Conservation (phyloP, 164 flowering plant species). For the Euptelea pleiosperma region DNA sequence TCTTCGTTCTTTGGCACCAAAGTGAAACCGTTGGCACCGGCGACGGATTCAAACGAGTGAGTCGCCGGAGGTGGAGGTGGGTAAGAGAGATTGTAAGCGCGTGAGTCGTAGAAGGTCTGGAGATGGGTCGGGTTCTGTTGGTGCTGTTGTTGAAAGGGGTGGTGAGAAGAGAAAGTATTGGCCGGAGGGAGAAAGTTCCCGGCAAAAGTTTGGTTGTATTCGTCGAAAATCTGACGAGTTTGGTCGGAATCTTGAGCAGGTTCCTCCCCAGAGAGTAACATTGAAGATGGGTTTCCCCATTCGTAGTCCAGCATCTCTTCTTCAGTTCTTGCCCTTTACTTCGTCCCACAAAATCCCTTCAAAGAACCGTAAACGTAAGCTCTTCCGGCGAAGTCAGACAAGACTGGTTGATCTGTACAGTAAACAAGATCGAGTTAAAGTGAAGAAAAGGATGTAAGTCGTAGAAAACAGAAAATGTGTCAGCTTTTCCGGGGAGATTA, state of each 20-base stretch:
- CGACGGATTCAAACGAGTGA: constrained; percentile 20
- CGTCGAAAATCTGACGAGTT: constrained; percentile 40
- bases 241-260: constrained; percentile 27
- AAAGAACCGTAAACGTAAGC: neutral
- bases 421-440: neutral
- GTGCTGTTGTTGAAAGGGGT: constrained; percentile 17
- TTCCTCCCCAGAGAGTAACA: constrained; percentile 42
- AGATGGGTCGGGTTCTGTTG: constrained; percentile 16
- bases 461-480: constrained; percentile 1
- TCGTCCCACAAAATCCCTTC: neutral
- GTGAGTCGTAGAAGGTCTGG: constrained; percentile 35
- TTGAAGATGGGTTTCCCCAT: constrained; percentile 56
- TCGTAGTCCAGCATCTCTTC: constrained; percentile 57
- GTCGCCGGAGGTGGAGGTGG: constrained; percentile 21
- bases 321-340: neutral
- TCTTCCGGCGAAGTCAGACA: constrained; percentile 5
- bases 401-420: neutral
- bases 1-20: constrained; percentile 57
- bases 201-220: constrained; percentile 31
- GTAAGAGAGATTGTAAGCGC: constrained; percentile 21
- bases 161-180: constrained; percentile 18
- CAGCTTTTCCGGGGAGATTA: constrained; percentile 9
- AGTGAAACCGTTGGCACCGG: constrained; percentile 26
- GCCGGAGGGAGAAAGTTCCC: constrained; percentile 13
- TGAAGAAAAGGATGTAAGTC: neutral